Conservation (phyloP, 2,329 filamentous ascomycete species). For the Daldinia eschscholtzii region DNA sequence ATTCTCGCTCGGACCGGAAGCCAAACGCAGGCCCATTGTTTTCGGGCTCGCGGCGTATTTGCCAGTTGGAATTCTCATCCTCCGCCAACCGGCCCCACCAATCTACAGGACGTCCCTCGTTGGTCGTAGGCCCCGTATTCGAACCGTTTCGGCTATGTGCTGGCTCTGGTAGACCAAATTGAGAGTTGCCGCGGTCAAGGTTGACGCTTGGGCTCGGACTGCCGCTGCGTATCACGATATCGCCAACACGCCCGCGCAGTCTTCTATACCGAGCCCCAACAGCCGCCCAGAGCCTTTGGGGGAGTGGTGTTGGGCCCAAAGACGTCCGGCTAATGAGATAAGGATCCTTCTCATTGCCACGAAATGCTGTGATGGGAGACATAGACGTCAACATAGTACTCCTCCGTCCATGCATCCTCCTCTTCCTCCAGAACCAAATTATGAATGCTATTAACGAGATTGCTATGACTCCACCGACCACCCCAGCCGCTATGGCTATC, state of each 20-base stretch:
- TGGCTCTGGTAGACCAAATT: slow-evolving; percentile 57
- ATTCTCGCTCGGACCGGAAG: slow-evolving; percentile 60
- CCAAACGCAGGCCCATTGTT: slow-evolving; percentile 28
- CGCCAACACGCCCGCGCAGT: slow-evolving; percentile 54
- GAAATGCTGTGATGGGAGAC: slow-evolving; percentile 51
- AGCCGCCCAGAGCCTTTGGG: slow-evolving; percentile 57
- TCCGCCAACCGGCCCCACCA: slow-evolving; percentile 62
- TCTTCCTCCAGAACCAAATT: slow-evolving; percentile 65
- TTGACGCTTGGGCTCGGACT: slow-evolving; percentile 59
- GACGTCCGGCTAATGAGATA: slow-evolving; percentile 62
- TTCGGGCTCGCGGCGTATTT: slow-evolving; percentile 50
- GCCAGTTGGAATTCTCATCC: slow-evolving; percentile 57
- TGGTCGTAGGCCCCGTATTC: slow-evolving; percentile 41
- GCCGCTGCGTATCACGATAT: slow-evolving; percentile 51
- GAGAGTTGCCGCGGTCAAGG: slow-evolving; percentile 66
- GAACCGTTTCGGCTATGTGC: slow-evolving; percentile 56
- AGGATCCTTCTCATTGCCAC: slow-evolving; percentile 46
- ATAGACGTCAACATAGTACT: slow-evolving; percentile 65
- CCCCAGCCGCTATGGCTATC: slow-evolving; percentile 63
- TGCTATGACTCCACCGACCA: slow-evolving; percentile 63
- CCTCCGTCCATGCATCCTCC: slow-evolving; percentile 57
- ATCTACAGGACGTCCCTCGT: slow-evolving; percentile 58
- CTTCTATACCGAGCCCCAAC: slow-evolving; percentile 55
- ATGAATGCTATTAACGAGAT: slow-evolving; percentile 62
- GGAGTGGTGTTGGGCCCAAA: slow-evolving; percentile 63